phyloP scores from a whole-genome alignment of 306 rosid species.

The Acacia melanoxylon region DNA sequence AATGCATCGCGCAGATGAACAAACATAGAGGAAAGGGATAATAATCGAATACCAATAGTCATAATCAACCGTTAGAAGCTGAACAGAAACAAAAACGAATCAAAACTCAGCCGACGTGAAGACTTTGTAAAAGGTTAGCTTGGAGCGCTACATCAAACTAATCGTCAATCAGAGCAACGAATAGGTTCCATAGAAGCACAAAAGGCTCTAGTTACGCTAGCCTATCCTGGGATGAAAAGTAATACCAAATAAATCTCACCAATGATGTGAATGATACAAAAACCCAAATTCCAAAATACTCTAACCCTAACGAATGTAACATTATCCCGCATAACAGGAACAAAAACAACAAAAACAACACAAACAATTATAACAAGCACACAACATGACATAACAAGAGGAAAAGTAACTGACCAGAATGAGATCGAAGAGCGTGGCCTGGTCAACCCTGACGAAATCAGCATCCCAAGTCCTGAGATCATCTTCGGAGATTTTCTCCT shows the following conservation, averaged over 20 bases:
- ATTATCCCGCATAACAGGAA: background rate
- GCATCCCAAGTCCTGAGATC: slow-evolving; percentile 52
- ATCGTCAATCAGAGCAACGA: background rate
- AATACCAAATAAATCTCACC: background rate
- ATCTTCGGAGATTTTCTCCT: slow-evolving; percentile 37
- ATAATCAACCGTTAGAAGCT: background rate
- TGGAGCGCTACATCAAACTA: background rate
- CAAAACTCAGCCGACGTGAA: background rate
- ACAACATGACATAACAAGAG: background rate
- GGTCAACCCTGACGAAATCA: slow-evolving; percentile 56
- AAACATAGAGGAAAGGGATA: background rate
- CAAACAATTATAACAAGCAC: background rate
- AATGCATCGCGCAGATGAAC: background rate
- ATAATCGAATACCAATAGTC: background rate
- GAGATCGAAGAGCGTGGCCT: slow-evolving; percentile 57
- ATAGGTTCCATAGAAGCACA: background rate
- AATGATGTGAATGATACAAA: background rate
- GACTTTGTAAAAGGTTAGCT: too few relatives aligned
- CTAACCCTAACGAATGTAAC: background rate
- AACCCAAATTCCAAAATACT: background rate
- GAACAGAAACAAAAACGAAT: background rate
- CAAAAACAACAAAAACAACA: background rate
- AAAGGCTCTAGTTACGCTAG: background rate
- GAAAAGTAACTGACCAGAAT: slow-evolving; percentile 39
- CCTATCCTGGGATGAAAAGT: background rate